Evolutionary conservation across 2,329 filamentous ascomycete genomes (phyloP).

Genomic region (Albophoma yamanashiensis): DNA sequence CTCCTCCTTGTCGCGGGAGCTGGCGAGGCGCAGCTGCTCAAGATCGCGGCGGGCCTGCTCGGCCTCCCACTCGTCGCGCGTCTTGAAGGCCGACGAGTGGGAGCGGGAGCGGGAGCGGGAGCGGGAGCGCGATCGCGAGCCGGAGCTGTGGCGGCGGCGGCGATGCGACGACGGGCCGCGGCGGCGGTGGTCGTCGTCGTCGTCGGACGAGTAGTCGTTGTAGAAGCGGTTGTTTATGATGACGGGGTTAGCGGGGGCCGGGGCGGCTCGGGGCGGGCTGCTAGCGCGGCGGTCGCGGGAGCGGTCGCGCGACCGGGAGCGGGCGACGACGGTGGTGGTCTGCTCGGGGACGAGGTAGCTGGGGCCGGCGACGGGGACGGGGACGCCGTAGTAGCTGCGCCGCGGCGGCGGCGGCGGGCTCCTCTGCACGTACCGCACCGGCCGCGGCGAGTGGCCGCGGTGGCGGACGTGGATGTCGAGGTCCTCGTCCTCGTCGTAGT

Average conservation of each 20-base stretch:
- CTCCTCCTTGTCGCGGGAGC: conserved; percentile 25
- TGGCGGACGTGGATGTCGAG: conserved; percentile 39
- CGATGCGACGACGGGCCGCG: conserved; percentile 14
- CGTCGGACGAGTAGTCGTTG: conserved; percentile 36
- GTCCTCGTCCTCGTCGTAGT: conserved; percentile 44
- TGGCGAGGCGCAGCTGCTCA: conserved; percentile 30
- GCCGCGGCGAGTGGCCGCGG: conserved; percentile 26
- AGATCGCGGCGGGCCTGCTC: conserved; percentile 31
- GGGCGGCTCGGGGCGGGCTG: conserved; percentile 21
- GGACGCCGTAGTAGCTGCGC: conserved; percentile 27
- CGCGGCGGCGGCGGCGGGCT: conserved; percentile 25
- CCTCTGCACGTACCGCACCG: conserved; percentile 34
- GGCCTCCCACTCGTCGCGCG: conserved; percentile 31
- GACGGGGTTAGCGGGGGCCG: conserved; percentile 29
- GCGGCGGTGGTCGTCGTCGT: conserved; percentile 17
- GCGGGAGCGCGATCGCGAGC: conserved; percentile 15
- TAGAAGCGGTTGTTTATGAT: conserved; percentile 49
- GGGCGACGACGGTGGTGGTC: conserved; percentile 32
- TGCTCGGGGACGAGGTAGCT: conserved; percentile 34
- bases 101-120: conserved; percentile 18
- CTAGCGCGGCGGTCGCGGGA: conserved; percentile 35
- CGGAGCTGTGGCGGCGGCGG: conserved; percentile 15
- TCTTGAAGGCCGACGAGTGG: conserved; percentile 23
- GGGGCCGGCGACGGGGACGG: conserved; percentile 27
- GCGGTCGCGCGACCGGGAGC: conserved; percentile 25